Conservation (phyloP, 352 stramenopile genomes). For the Pythium diclinum region DNA sequence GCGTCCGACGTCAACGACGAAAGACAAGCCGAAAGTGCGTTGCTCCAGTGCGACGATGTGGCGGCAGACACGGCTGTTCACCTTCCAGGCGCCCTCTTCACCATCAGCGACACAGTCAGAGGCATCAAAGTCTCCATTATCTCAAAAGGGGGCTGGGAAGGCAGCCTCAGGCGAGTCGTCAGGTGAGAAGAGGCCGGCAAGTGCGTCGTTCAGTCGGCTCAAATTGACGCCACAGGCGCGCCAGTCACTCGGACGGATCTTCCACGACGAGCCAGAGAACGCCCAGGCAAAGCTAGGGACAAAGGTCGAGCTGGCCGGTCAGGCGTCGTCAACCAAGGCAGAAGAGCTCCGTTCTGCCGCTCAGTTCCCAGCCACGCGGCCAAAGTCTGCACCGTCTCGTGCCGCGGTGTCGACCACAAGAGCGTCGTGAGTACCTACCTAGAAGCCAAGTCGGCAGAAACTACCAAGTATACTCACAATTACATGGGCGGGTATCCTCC, state of each 20-base stretch:
- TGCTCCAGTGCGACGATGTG: slow-evolving; percentile 48
- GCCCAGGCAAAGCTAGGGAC: background rate
- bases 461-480: no score
- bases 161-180: background rate
- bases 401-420: background rate
- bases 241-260: slow-evolving; percentile 21
- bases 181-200: background rate
- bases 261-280: slow-evolving; percentile 17
- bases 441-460: background rate
- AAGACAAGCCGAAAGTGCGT: slow-evolving; percentile 20
- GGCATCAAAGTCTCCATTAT: background rate
- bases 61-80: slow-evolving; percentile 44
- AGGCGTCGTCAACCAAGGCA: background rate
- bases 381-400: slow-evolving; percentile 22
- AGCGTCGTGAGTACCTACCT: slow-evolving; percentile 3
- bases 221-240: slow-evolving; percentile 17
- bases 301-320: background rate
- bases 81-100: slow-evolving; percentile 26
- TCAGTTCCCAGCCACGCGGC: slow-evolving; percentile 17
- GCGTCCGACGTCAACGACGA: background rate
- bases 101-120: background rate
- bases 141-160: background rate
- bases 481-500: no score
- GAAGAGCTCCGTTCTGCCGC: background rate
- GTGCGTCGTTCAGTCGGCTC: slow-evolving; percentile 10